Evolutionary conservation across 345 rosid species (phyloP), one percentile per base, ranked within the genome.

Genomic region (Citrus cavaleriei): DNA sequence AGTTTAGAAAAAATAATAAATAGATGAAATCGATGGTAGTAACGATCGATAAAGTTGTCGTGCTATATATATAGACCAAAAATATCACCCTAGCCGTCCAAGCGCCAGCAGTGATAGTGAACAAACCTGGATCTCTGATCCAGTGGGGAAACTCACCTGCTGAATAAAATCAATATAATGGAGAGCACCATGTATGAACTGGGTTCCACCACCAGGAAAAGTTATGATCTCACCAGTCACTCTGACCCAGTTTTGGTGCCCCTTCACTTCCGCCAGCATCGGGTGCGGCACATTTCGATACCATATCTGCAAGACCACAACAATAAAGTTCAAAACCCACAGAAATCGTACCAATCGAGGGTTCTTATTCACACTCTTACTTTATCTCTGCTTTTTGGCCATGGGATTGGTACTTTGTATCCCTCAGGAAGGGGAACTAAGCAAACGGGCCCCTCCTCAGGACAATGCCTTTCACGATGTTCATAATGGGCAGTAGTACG

Each of bases 141-240:
- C 4, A 10, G 51, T 76, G 42, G 34, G 76, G 81, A 62, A 21
- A 28, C 75, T 84, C 73, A 93, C 98, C 88, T 86, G 28, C 78
- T 96, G 91, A 80, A 96, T 79, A 57, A 91, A 90, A 69, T 92
- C 94, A 72, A 94, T 87, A 87, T 96, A 96, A 75, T 94, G 97
- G 27, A 86, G 89, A 22, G 99, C 99, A 73, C 98, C 98, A 77
- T 94, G 97, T 75, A 94, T 94, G 80, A 96, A 96, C 82, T 94
- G 99, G 3, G 98, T 96, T 35, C 99, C 99, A 30, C 99, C 98
- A 18, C 99, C 98, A 0, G 98, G 99, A 85, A 96, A 96, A 9
- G 93, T 94, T 79, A 96, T 85, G 86, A 94, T 91, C 81, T 96
- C 99, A 10, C 99, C 98, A 1, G 93, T 86, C 49, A 94, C 93